Evolutionary conservation across 2,329 filamentous ascomycete species (phyloP), one percentile per base, ranked within the genome.

Genomic region (Monosporascus cannonballus): DNA sequence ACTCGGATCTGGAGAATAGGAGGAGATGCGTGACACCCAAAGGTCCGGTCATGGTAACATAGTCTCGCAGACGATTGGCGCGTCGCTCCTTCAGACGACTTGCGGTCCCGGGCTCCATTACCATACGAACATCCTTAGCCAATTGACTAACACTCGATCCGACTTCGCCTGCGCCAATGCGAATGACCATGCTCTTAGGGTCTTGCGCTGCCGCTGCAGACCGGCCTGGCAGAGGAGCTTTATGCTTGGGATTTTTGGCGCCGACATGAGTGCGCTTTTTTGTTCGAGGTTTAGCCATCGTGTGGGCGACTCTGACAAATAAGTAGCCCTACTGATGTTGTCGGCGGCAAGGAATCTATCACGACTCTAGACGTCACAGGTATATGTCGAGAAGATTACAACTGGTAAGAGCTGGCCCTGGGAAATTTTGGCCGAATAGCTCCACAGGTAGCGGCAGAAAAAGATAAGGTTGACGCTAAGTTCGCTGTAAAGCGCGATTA

Each of bases 181-280:
- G 89, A 71, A 99, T 96, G 54, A 99, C 93, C 93, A 99, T 96
- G 69, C 88, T 95, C 79, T 96, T 96, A 36, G 94, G 94, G 49
- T 85, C 80, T 59, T 85, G 83, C 50, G 80, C 78, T 24, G 84
- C 80, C 54, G 80, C 78, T 24, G 84, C 80, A 54, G 83, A 80
- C 70, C 85, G 83, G 53, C 82, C 79, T 44, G 78, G 75, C 64
- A 76, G 59, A 58, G 73, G 62, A 63, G 76, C 64, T 62, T 79
- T 73, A 56, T 76, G 71, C 62, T 81, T 81, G 50, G 81, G 80
- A 61, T 82, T 82, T 56, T 76, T 79, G 49, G 86, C 82, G 55
- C 86, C 84, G 51, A 86, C 72, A 71, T 96, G 91, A 55, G 92
- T 96, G 69, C 90, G 85, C 81, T 93, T 96, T 77, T 96, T 96